Base-by-base conservation (phyloP, 495 filamentous ascomycete species). In the Usnea hakonensis region DNA sequence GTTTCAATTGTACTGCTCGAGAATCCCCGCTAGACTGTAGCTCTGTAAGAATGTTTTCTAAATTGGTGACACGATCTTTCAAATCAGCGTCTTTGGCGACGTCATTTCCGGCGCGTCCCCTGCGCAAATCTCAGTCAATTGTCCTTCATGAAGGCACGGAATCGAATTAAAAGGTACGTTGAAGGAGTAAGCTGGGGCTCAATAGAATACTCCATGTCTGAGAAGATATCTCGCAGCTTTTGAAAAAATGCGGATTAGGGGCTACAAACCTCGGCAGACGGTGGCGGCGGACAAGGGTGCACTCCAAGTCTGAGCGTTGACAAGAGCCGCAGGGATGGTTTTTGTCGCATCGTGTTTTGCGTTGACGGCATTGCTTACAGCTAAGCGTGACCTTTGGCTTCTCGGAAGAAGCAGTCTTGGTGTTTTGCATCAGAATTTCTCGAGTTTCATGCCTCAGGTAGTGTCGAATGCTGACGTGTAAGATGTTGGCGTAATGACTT, bases 311-410 rank as follows among this genome's bases (percentile, higher is more conserved):
- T 35, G 37, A 28, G 16, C 54, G 48, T 26, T 41, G 35, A 19
- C 52, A 63, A 40, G 52, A 4, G 21, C 30, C 52, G 35, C 60
- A 63, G 19, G 60, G 60, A 13, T 56, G 33, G 2, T 21, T 17
- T 37, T 63, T 63, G 19, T 63, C 54, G 53, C 61, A 63, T 28
- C 33, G 55, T 17, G 37, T 63, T 44, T 63, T 63, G 1, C 61
- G 61, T 23, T 46, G 52, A n/a, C 43, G 61, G 40, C 61, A 63
- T 50, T 57, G 52, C 54, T 48, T 26, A 35, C 61, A 63, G 38
- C 52, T 63, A 19, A 63, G 38, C 11, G 28, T 44, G 30, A 55
- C 60, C 36, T 63, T 63, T 41, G 30, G 40, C 50, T 60, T 60
- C 28, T 60, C 57, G 44, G 43, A 44, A 10, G 33, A 21, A 21